Percentiles rank a stretch among this genome's conserved stretches.
Evolutionary conservation across 2,329 filamentous ascomycete species (phyloP).

Genomic region (Botrytis sinoallii): DNA sequence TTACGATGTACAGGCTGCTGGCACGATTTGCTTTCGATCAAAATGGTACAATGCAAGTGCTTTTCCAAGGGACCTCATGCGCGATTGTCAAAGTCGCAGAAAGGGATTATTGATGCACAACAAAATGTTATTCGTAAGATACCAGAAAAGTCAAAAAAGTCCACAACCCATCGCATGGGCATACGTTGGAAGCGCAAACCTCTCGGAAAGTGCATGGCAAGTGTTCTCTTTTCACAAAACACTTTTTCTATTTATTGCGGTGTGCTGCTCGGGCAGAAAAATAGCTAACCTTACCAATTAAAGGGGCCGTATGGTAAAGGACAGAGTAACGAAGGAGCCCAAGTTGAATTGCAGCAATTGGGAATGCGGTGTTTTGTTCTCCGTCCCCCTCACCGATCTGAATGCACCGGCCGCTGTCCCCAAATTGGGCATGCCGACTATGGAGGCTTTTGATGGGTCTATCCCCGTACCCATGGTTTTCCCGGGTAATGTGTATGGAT

Average conservation of each 20-base stretch:
- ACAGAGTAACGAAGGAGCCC: constrained; percentile 61
- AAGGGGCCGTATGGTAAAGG: constrained; percentile 75
- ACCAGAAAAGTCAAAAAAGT: constrained; percentile 6
- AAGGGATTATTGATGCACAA: constrained; percentile 79
- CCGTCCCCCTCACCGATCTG: constrained; percentile 13
- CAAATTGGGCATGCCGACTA: constrained; percentile 25
- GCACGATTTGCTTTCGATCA: constrained; percentile 76
- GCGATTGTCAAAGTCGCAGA: constrained; percentile 72
- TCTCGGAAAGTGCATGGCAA: constrained; percentile 91
- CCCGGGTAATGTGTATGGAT: constrained; percentile 47
- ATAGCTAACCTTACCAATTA: constrained; percentile 1
- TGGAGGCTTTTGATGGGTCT: constrained; percentile 48
- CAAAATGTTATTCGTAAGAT: constrained; percentile 64
- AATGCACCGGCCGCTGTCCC: constrained; percentile 9
- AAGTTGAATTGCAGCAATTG: constrained; percentile 88
- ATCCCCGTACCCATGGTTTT: constrained; percentile 63
- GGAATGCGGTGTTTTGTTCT: constrained; percentile 87
- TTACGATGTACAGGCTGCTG: constrained; percentile 53
- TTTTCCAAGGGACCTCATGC: constrained; percentile 71
- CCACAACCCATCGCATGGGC: constrained; percentile 59
- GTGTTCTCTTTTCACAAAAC: constrained; percentile 34
- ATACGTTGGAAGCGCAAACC: constrained; percentile 87
- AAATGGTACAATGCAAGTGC: constrained; percentile 64
- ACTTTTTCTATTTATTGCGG: not conserved
- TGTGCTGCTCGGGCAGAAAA: not conserved